Conservation (phyloP, 139 green algal species). For the Choricystis sp. region DNA sequence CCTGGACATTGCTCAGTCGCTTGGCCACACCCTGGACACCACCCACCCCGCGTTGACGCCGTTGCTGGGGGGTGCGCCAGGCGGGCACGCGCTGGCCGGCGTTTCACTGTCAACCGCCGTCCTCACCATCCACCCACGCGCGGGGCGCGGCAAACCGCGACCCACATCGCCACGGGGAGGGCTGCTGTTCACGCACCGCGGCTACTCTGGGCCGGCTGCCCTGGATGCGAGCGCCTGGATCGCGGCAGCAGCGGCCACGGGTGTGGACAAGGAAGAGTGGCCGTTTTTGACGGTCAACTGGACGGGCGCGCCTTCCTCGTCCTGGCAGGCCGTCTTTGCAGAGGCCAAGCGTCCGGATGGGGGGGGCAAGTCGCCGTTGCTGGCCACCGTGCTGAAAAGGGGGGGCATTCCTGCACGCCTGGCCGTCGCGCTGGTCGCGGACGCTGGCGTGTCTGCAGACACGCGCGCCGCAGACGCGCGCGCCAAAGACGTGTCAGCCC, state of each 20-base stretch:
- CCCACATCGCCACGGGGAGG: constrained; percentile 28
- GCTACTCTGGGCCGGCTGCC: constrained; percentile 58
- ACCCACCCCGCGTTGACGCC: constrained; percentile 75
- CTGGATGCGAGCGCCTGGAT: constrained; percentile 60
- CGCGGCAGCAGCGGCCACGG: no score
- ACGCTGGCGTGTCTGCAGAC: constrained; percentile 23
- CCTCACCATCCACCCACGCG: constrained; percentile 1
- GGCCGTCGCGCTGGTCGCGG: constrained; percentile 43
- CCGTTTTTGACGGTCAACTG: constrained; percentile 51
- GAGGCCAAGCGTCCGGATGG: no score
- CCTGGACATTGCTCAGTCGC: constrained; percentile 18
- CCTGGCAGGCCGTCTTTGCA: constrained; percentile 27
- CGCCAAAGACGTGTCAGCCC: constrained; percentile 24
- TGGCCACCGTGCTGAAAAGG: constrained; percentile 27
- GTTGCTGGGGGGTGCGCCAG: constrained; percentile 52
- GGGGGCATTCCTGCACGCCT: constrained; percentile 48
- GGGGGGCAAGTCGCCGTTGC: constrained; percentile 16
- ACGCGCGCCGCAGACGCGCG: constrained; percentile 14
- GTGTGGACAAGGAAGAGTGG: no score
- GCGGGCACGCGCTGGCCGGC: constrained; percentile 34
- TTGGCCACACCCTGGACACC: constrained; percentile 41
- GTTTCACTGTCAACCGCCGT: constrained; percentile 30
- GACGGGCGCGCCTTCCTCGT: constrained; percentile 22
- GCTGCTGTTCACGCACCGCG: constrained; percentile 77
- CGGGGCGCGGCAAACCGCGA: background rate